Percentiles rank a stretch among this genome's conserved stretches.
phyloP scores from a whole-genome alignment of 2,329 filamentous ascomycete genomes.

The Verticillium nubilum region DNA sequence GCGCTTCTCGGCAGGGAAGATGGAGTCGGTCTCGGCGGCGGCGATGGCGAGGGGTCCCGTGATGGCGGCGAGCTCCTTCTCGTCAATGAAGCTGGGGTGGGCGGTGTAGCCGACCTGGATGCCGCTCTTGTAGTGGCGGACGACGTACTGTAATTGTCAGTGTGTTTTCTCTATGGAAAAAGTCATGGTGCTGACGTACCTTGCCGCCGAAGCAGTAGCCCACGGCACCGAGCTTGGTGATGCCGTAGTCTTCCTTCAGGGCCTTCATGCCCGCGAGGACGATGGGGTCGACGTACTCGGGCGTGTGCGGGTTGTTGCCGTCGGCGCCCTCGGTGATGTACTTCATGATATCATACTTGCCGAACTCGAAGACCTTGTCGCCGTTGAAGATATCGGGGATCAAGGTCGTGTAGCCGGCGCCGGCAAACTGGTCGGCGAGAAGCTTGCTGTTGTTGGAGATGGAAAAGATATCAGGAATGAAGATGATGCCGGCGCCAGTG shows the following conservation, averaged over 20 bases:
- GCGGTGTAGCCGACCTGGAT: constrained; percentile 68
- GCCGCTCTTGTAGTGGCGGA: constrained; percentile 56
- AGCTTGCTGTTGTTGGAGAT: constrained; percentile 41
- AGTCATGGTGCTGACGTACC: not conserved
- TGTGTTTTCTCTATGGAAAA: no score
- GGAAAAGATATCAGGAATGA: constrained; percentile 43
- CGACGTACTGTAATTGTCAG: constrained; percentile 46
- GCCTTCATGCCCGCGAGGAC: constrained; percentile 41
- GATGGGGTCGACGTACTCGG: constrained; percentile 25
- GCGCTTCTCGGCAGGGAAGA: constrained; percentile 60
- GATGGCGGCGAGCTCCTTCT: constrained; percentile 61
- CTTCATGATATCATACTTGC: constrained; percentile 18
- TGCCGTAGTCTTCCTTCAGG: constrained; percentile 47
- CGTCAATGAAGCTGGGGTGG: constrained; percentile 70
- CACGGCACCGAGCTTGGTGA: constrained; percentile 56
- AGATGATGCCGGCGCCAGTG: constrained; percentile 37
- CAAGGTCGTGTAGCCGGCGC: constrained; percentile 31
- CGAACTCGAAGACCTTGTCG: constrained; percentile 15
- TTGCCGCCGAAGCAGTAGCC: constrained; percentile 77
- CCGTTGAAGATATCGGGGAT: constrained; percentile 32
- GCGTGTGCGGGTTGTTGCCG: constrained; percentile 40
- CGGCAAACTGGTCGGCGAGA: constrained; percentile 33
- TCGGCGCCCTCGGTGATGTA: constrained; percentile 34
- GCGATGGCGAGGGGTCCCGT: constrained; percentile 64
- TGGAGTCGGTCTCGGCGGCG: constrained; percentile 57